Evolutionary conservation across 1,284 basidiomycete species (phyloP).

Genomic region (Rhodotorula sp.): DNA sequence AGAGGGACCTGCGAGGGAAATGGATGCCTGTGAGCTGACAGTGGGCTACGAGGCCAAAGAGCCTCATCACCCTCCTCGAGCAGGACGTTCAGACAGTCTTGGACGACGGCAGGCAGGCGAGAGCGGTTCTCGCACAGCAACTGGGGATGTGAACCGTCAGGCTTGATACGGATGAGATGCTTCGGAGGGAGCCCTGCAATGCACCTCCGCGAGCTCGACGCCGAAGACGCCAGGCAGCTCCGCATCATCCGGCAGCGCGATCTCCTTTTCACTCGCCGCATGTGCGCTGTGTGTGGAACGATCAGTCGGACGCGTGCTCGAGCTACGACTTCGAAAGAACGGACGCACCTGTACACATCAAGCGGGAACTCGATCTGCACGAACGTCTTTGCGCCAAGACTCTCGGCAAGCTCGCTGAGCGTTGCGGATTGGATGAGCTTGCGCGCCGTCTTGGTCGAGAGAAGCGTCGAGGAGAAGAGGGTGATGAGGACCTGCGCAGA

Average conservation of each 20-base stretch:
- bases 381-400: conserved; percentile 27
- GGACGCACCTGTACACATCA: conserved; percentile 31
- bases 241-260: conserved; percentile 1
- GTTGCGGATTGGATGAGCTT: conserved; percentile 24
- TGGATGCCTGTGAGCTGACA: too few species aligned
- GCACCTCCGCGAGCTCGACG: conserved; percentile 13
- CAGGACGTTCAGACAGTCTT: conserved; percentile 29
- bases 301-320: too few species aligned
- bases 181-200: too few species aligned
- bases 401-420: conserved; percentile 6
- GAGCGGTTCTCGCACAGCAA: fast-evolving
- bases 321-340: neutral
- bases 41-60: too few species aligned
- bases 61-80: conserved; percentile 13
- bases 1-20: conserved; percentile 15
- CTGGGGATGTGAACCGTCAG: too few species aligned
- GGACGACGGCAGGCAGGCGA: conserved; percentile 7
- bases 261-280: conserved; percentile 4
- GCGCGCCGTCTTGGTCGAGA: conserved; percentile 15
- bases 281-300: conserved; percentile 19
- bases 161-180: too few species aligned
- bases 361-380: conserved; percentile 33
- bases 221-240: conserved; percentile 6
- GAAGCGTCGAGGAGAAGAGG: conserved; percentile 27
- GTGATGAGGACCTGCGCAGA: conserved; percentile 30